Evolutionary conservation across 768 basidiomycete species (phyloP).

Genomic region (Tephrocybe sp.): DNA sequence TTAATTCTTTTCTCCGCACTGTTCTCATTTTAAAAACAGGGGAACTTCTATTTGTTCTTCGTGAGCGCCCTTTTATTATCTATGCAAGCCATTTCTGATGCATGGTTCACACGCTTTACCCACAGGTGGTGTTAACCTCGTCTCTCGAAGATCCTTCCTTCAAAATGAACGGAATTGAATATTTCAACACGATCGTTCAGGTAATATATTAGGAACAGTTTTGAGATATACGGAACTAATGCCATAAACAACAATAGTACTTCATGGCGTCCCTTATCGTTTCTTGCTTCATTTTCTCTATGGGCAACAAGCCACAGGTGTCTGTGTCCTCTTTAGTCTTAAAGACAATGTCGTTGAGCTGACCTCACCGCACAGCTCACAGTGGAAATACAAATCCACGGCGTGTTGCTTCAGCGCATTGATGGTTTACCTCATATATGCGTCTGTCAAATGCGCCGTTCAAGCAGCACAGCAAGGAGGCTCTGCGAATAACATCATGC

Average conservation of each 20-base stretch:
- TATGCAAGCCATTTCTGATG: not conserved
- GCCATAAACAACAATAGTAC: slow-evolving; percentile 62
- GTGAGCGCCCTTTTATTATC: slow-evolving; percentile 42
- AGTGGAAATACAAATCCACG: slow-evolving; percentile 84
- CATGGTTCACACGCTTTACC: not conserved
- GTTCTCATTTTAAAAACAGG: slow-evolving; percentile 39
- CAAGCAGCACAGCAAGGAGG: slow-evolving; percentile 69
- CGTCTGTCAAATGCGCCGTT: slow-evolving; percentile 80
- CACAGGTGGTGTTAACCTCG: slow-evolving; percentile 81
- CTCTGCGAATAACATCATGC: slow-evolving; percentile 67
- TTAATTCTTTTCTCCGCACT: not conserved
- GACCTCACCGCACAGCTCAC: slow-evolving; percentile 43
- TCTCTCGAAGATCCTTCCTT: slow-evolving; percentile 81
- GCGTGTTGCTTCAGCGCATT: slow-evolving; percentile 72
- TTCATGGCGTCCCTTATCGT: slow-evolving; percentile 81
- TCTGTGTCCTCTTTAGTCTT: slow-evolving; percentile 28
- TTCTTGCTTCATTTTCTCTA: slow-evolving; percentile 90
- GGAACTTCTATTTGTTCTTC: slow-evolving; percentile 96
- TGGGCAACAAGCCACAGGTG: slow-evolving; percentile 94
- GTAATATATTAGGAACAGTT: slow-evolving; percentile 34
- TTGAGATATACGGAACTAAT: not conserved
- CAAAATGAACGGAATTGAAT: slow-evolving; percentile 58
- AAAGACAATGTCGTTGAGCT: not conserved
- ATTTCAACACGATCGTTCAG: slow-evolving; percentile 76
- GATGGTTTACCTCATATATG: slow-evolving; percentile 83